phyloP scores from a whole-genome alignment of 805 yeast species.

The Lachancea lanzarotensis region DNA sequence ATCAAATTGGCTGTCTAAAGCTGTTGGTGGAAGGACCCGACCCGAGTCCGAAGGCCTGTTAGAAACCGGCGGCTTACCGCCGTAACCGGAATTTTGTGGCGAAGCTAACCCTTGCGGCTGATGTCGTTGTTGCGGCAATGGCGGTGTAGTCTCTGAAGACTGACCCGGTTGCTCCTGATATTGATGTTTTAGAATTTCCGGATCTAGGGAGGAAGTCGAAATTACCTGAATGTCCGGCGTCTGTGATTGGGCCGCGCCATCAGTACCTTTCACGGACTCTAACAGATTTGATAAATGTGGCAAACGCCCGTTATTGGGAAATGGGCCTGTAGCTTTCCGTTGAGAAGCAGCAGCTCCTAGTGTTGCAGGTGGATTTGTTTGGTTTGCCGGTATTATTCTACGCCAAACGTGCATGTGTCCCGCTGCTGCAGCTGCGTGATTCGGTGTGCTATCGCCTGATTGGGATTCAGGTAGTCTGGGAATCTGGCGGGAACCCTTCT shows the following conservation, averaged over 20 bases:
- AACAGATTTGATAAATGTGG: constrained; percentile 13
- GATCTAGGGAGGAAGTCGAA: constrained; percentile 1
- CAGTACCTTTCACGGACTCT: constrained; percentile 2
- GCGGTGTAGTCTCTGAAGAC: too few species aligned
- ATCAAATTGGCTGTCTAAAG: background rate
- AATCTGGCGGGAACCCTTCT: constrained; percentile 3
- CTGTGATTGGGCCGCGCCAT: background rate
- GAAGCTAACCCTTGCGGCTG: background rate
- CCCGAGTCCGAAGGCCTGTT: background rate
- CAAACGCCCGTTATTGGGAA: background rate
- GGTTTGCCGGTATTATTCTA: constrained; percentile 1
- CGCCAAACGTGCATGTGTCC: constrained; percentile 2
- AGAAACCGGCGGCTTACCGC: background rate
- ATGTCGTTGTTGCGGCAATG: background rate
- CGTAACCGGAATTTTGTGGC: background rate
- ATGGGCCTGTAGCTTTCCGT: background rate
- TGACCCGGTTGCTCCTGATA: constrained; percentile 2
- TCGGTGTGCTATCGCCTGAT: background rate
- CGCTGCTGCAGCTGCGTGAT: background rate
- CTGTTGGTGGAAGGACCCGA: background rate
- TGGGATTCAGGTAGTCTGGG: background rate
- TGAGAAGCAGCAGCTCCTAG: background rate
- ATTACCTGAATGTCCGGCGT: background rate
- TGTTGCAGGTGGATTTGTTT: background rate
- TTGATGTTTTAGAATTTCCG: constrained; percentile 4